Conservation (phyloP, 495 filamentous ascomycete genomes). For the Xylaria bambusicola region DNA sequence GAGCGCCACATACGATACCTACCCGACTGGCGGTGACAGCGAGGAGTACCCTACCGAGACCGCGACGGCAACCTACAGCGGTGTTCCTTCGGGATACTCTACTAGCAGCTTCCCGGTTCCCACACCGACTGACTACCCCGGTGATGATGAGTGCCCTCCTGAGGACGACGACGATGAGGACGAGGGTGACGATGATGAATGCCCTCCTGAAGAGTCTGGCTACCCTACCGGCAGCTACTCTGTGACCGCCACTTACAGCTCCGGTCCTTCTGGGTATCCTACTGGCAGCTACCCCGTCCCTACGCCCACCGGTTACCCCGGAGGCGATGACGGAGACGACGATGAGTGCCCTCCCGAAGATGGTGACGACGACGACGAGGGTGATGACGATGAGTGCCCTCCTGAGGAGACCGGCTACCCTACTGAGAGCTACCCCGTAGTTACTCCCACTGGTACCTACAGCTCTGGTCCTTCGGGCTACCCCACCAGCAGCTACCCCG, state of each 20-base stretch:
- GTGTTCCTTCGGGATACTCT: conserved; percentile 17
- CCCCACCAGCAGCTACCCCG: not conserved
- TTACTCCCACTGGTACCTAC: too few species aligned
- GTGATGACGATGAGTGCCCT: too few species aligned
- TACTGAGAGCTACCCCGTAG: too few species aligned
- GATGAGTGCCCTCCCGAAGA: not conserved
- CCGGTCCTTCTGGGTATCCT: conserved; percentile 6
- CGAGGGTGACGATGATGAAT: conserved; percentile 9
- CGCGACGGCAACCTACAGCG: conserved; percentile 21
- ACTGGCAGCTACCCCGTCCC: conserved; percentile 5
- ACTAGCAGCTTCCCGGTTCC: conserved; percentile 16
- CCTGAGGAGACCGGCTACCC: too few species aligned
- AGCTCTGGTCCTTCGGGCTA: too few species aligned
- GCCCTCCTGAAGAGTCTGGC: conserved; percentile 8
- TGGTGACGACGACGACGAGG: too few species aligned
- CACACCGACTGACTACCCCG: conserved; percentile 25
- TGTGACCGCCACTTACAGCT: not conserved
- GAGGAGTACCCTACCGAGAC: conserved; percentile 15
- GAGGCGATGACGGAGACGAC: not conserved
- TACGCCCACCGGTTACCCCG: conserved; percentile 5
- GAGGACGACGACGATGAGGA: conserved; percentile 15
- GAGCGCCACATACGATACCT: conserved; percentile 25
- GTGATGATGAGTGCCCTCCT: conserved; percentile 28
- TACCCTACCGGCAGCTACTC: conserved; percentile 19
- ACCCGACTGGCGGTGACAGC: conserved; percentile 22